Percentiles rank a stretch among this genome's conserved stretches.
These are phyloP conservation scores for Phaeotremella skinneri DNA, from an alignment of 768 basidiomycete genomes.

Conservation along the genomic window DNA sequence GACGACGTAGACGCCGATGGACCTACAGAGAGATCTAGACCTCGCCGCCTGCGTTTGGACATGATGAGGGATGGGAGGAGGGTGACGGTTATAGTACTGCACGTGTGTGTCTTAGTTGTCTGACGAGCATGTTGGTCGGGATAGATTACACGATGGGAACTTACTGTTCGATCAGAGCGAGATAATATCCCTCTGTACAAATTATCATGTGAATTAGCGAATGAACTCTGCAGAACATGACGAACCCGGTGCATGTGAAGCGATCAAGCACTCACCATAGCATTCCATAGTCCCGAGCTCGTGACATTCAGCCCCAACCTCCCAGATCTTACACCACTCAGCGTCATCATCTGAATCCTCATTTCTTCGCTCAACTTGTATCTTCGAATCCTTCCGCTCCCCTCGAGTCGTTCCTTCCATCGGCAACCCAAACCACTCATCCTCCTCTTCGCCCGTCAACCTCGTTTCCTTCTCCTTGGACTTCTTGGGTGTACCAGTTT, in stretches of 20 bases:
- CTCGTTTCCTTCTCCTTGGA: background rate
- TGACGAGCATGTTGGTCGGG: background rate
- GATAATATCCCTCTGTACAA: slow-evolving; percentile 30
- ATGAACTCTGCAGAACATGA: background rate
- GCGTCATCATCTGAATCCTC: slow-evolving; percentile 5
- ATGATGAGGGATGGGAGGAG: slow-evolving; percentile 24
- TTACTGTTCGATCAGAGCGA: slow-evolving; percentile 43
- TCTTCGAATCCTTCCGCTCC: background rate
- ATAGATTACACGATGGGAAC: slow-evolving; percentile 6
- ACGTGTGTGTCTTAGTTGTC: background rate
- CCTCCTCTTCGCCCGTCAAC: background rate
- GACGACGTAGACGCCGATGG: slow-evolving; percentile 9
- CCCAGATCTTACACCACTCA: slow-evolving; percentile 39
- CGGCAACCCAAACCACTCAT: slow-evolving; percentile 5
- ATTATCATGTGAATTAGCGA: background rate
- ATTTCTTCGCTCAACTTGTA: background rate
- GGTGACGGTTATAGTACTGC: slow-evolving; percentile 23
- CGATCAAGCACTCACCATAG: slow-evolving; percentile 31
- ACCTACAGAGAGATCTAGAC: slow-evolving; percentile 2
- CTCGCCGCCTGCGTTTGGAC: background rate
- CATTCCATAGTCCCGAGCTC: slow-evolving; percentile 46
- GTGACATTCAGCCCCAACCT: slow-evolving; percentile 33
- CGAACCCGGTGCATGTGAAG: too few species aligned
- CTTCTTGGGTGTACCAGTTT: background rate
- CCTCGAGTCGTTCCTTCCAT: background rate